Evolutionary conservation across 2,329 filamentous ascomycete species (phyloP).

Genomic region (Helicocarpus griseus): DNA sequence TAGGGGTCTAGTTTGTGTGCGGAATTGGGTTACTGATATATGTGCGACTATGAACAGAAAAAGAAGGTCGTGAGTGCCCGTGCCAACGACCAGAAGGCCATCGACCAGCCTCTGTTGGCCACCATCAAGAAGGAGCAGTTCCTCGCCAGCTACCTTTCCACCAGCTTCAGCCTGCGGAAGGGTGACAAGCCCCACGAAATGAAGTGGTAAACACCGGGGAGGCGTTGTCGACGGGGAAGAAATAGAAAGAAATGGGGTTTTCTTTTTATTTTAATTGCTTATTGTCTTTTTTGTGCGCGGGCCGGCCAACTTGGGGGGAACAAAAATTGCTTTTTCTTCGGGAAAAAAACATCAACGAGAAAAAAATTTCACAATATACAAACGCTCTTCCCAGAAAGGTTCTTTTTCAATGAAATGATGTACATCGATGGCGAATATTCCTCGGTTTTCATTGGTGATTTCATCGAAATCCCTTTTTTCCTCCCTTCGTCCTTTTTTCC

Average conservation of each 20-base stretch:
- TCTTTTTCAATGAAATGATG: slow-evolving; percentile 4
- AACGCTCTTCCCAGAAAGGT: neutral
- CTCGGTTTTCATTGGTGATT: neutral
- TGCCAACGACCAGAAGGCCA: slow-evolving; percentile 93
- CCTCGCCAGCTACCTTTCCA: slow-evolving; percentile 86
- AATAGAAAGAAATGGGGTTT: slow-evolving; percentile 2
- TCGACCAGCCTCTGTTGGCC: slow-evolving; percentile 92
- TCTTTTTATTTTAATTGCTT: neutral
- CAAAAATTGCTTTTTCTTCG: neutral
- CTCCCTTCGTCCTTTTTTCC: slow-evolving; percentile 3
- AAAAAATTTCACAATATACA: slow-evolving; percentile 2
- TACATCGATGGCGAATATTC: slow-evolving; percentile 3
- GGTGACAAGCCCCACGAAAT: slow-evolving; percentile 99
- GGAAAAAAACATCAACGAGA: neutral
- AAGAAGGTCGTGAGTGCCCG: slow-evolving; percentile 89
- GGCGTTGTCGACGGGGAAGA: slow-evolving; percentile 24
- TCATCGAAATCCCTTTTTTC: neutral
- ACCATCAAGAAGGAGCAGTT: slow-evolving; percentile 98
- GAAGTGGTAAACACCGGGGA: slow-evolving; percentile 65
- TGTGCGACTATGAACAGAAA: slow-evolving; percentile 55
- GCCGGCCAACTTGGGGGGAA: neutral
- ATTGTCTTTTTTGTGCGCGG: neutral
- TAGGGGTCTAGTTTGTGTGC: neutral
- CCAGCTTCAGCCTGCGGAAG: slow-evolving; percentile 97
- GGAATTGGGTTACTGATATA: slow-evolving; percentile 2